phyloP scores from a whole-genome alignment of 2,329 filamentous ascomycete genomes.

The Hawksworthiomyces lignivorus region DNA sequence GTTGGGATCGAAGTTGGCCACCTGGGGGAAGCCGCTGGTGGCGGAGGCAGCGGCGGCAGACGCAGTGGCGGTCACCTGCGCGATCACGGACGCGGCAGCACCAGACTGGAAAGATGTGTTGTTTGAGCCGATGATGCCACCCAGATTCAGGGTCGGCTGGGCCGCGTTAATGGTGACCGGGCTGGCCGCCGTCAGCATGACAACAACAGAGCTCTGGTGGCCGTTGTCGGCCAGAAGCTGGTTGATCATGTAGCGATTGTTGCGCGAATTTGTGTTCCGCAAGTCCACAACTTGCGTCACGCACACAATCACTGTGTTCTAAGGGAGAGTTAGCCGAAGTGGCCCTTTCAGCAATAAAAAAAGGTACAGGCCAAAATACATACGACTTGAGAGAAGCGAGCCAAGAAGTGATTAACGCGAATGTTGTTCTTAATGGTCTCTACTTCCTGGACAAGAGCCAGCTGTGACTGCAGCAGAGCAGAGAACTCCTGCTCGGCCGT shows the following conservation, averaged over 20 bases:
- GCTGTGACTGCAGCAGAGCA: slow-evolving; percentile 28
- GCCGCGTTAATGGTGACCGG: slow-evolving; percentile 27
- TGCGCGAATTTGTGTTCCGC: slow-evolving; percentile 20
- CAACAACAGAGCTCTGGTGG: slow-evolving; percentile 24
- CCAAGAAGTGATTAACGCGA: slow-evolving; percentile 31
- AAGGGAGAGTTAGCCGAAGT: too few species aligned
- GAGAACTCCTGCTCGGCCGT: slow-evolving; percentile 30
- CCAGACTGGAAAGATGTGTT: too few species aligned
- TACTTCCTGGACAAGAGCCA: slow-evolving; percentile 28
- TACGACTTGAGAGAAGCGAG: slow-evolving; percentile 28
- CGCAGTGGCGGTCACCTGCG: slow-evolving; percentile 9
- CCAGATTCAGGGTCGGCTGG: slow-evolving; percentile 17
- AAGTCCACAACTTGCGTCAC: slow-evolving; percentile 30
- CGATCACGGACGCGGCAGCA: slow-evolving; percentile 1
- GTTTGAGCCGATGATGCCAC: slow-evolving; percentile 10
- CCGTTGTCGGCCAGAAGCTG: slow-evolving; percentile 31
- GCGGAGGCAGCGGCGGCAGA: slow-evolving; percentile 12
- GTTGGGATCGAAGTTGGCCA: slow-evolving; percentile 21
- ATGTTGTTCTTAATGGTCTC: slow-evolving; percentile 35
- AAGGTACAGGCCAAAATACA: slow-evolving; percentile 11
- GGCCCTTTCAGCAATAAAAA: too few species aligned
- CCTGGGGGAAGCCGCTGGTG: not conserved
- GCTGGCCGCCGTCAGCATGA: slow-evolving; percentile 30
- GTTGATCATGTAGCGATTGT: slow-evolving; percentile 32
- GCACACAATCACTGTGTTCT: slow-evolving; percentile 31